phyloP scores from a whole-genome alignment of 257 asterid species.

The Avicennia marina region DNA sequence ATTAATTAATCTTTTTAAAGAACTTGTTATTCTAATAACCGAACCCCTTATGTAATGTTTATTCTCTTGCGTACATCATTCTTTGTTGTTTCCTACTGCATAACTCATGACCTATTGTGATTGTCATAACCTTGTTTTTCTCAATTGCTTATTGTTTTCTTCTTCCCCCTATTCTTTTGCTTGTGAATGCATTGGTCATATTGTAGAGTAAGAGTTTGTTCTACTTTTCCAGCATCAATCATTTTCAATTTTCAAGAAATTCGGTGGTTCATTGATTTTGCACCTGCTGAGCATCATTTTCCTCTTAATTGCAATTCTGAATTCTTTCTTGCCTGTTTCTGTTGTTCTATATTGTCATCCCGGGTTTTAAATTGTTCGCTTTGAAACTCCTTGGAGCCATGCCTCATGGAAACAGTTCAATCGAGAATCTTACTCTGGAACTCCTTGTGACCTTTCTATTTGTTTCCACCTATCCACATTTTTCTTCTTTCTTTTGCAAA shows the following conservation, averaged over 20 bases:
- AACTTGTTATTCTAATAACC: slow-evolving; percentile 51
- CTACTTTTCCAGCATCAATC: slow-evolving; percentile 43
- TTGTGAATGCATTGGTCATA: slow-evolving; percentile 59
- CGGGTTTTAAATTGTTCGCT: slow-evolving; percentile 37
- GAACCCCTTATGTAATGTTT: slow-evolving; percentile 41
- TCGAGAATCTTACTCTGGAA: slow-evolving; percentile 54
- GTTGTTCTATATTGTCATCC: slow-evolving; percentile 51
- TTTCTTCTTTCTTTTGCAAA: slow-evolving; percentile 86
- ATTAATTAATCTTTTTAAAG: slow-evolving; percentile 41
- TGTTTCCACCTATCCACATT: slow-evolving; percentile 65
- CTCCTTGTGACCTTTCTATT: slow-evolving; percentile 78
- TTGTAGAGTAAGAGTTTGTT: slow-evolving; percentile 42
- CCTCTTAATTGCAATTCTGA: slow-evolving; percentile 46
- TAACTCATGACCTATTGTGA: slow-evolving; percentile 33
- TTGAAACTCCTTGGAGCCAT: slow-evolving; percentile 68
- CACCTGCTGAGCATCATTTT: slow-evolving; percentile 54
- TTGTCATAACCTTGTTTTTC: slow-evolving; percentile 38
- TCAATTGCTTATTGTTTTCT: slow-evolving; percentile 39
- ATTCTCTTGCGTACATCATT: slow-evolving; percentile 35
- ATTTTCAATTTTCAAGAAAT: slow-evolving; percentile 45
- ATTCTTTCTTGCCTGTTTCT: slow-evolving; percentile 64
- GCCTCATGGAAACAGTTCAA: slow-evolving; percentile 67
- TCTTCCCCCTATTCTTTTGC: slow-evolving; percentile 35
- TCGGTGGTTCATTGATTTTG: slow-evolving; percentile 56
- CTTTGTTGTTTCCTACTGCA: slow-evolving; percentile 39